Evolutionary conservation across 805 yeast species (phyloP), one percentile per base, ranked within the genome.

Genomic region (Nakazawaea ishiwadae): DNA sequence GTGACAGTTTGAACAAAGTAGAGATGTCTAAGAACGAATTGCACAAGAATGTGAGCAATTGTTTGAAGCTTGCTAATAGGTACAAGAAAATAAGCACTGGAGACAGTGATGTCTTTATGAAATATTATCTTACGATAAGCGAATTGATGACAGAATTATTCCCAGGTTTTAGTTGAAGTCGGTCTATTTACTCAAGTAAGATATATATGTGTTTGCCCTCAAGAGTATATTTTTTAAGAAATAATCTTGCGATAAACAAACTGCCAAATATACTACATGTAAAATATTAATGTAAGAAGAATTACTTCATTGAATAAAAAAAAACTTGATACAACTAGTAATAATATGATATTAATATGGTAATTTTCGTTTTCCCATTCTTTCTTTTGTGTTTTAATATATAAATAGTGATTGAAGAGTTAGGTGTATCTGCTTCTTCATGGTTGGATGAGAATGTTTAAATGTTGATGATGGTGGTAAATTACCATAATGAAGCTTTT

Each of bases 31-130:
- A 38, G 12, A 37, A 21, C 26, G 52, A 49, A 26, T 28, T 50
- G 36, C 34, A 40, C 18, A 35, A 35, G 12, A 47, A 49, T 32
- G 39, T 51, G 34, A 36, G 17, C 20, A 44, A 42, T 17, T 43
- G 51, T 30, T 16, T 11, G 5, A 31, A 26, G 14, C 32, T 51
- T 26, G 21, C 41, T 12, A 19, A 37, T 3, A 37, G 54, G 20
- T 51, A 48, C 30, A 44, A 40, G 29, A 33, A 28, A 15, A 47
- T 50, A 3, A 36, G 48, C 19, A 34, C 40, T 15, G 46, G 44
- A 30, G 52, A 45, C n/a, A 34, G 40, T 6, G 52, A 51, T 19
- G 31, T 47, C 5, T 44, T 44, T 19, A 35, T 24, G 28, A 47
- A 46, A 26, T 49, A 40, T 28, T 39, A 49, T 3, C 14, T 31